phyloP scores from a whole-genome alignment of 768 basidiomycete genomes.

The Boletus eberwhitei region DNA sequence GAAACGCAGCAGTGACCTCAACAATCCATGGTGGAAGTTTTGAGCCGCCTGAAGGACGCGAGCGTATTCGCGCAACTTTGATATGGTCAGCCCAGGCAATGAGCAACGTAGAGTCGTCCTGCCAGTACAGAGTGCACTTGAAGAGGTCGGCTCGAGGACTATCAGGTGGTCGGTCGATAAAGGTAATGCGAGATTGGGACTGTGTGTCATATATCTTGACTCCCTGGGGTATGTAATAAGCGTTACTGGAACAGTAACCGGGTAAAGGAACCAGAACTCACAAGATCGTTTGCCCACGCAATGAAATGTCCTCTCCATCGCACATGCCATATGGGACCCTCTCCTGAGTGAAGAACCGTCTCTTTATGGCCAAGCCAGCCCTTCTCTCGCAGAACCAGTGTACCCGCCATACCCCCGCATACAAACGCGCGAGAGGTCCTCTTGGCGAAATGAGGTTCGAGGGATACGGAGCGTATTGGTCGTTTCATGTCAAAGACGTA shows the following conservation, averaged over 20 bases:
- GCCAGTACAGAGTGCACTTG: conserved; percentile 90
- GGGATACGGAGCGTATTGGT: conserved; percentile 83
- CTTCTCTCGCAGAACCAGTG: conserved; percentile 85
- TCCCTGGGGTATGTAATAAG: conserved; percentile 49
- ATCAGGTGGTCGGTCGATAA: conserved; percentile 76
- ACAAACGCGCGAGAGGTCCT: conserved; percentile 75
- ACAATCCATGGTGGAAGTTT: conserved; percentile 62
- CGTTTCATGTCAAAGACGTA: conserved; percentile 90
- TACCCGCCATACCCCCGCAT: conserved; percentile 89
- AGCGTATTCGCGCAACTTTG: conserved; percentile 81
- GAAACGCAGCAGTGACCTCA: conserved; percentile 89
- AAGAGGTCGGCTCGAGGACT: conserved; percentile 93
- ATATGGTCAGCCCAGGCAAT: conserved; percentile 94
- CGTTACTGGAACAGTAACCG: background rate
- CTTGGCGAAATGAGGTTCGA: conserved; percentile 89
- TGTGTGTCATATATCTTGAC: conserved; percentile 89
- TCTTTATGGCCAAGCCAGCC: conserved; percentile 97
- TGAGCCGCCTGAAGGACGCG: conserved; percentile 47
- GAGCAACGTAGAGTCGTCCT: conserved; percentile 85
- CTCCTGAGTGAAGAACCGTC: conserved; percentile 73
- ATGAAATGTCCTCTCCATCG: conserved; percentile 85
- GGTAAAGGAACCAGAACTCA: conserved; percentile 36
- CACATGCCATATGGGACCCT: conserved; percentile 93
- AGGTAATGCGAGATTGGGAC: conserved; percentile 75
- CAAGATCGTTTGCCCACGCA: conserved; percentile 94